Evolutionary conservation across 179 eudicot genomes (phyloP).

Genomic region (Camellia oleifera): DNA sequence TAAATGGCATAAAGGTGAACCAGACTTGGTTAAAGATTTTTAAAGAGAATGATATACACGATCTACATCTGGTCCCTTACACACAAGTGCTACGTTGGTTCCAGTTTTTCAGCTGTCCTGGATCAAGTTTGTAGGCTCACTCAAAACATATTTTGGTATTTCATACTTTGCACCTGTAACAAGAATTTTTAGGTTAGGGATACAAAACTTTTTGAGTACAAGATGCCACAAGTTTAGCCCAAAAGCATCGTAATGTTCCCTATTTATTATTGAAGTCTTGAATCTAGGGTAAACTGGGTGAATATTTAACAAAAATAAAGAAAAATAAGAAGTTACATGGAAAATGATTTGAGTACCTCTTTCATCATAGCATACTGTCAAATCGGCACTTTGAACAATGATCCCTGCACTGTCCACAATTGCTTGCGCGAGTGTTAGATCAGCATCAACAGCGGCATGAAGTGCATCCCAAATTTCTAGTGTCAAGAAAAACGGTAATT

Average conservation of each 20-base stretch:
- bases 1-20: not conserved
- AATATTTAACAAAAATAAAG: too few relatives aligned
- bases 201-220: not conserved
- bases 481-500: not conserved
- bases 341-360: constrained; percentile 47
- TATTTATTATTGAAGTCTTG: not conserved
- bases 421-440: constrained; percentile 62
- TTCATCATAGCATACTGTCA: constrained; percentile 91
- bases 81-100: not conserved
- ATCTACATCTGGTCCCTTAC: constrained; percentile 2
- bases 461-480: constrained; percentile 98
- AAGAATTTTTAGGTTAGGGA: not conserved
- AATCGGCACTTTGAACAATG: constrained; percentile 61
- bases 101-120: constrained; percentile 16
- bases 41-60: not conserved
- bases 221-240: not conserved
- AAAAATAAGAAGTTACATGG: too few relatives aligned
- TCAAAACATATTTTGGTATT: constrained; percentile 78
- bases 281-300: not conserved
- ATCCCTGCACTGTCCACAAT: constrained; percentile 86
- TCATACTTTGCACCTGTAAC: constrained; percentile 87
- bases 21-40: not conserved
- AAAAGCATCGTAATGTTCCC: not conserved
- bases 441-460: constrained; percentile 80
- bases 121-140: constrained; percentile 87